Percentiles rank a stretch among this genome's conserved stretches.
Evolutionary conservation across 352 stramenopile genomes (phyloP).

Genomic region (Phytopythium helicoides): DNA sequence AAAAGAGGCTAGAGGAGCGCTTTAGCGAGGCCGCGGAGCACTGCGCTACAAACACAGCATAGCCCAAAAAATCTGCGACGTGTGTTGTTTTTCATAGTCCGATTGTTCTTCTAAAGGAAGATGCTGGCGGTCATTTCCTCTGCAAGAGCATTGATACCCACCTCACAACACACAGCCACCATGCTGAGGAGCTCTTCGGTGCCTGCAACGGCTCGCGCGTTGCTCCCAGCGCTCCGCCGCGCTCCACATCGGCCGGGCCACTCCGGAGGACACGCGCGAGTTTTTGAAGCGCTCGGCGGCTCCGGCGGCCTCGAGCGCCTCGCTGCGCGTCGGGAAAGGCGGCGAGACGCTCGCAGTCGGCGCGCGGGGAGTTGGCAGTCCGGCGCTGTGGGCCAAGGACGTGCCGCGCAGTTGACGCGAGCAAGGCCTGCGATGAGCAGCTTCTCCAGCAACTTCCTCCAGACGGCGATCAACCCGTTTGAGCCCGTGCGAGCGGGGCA

Average conservation of each 20-base stretch:
- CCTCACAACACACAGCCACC: neutral
- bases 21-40: too few species aligned
- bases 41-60: too few species aligned
- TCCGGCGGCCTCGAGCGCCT: conserved; percentile 7
- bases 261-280: conserved; percentile 32
- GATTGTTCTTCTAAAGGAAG: neutral
- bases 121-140: neutral
- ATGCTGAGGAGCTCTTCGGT: neutral
- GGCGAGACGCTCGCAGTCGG: conserved; percentile 18
- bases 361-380: conserved; percentile 50
- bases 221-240: conserved; percentile 14
- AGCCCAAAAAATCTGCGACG: conserved; percentile 4
- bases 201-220: neutral
- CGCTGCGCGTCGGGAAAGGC: conserved; percentile 34
- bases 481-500: conserved; percentile 14
- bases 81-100: neutral
- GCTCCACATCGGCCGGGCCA: conserved; percentile 53
- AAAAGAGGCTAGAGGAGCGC: too few species aligned
- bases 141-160: conserved; percentile 1
- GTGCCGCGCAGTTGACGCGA: conserved; percentile 62
- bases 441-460: conserved; percentile 63
- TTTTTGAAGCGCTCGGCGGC: conserved; percentile 33
- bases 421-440: conserved; percentile 32
- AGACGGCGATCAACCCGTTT: conserved; percentile 54
- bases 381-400: conserved; percentile 67